These are phyloP conservation scores for Sporodiniella umbellata DNA, from an alignment of 371 early-diverging fungal species.

Conservation along the genomic window DNA sequence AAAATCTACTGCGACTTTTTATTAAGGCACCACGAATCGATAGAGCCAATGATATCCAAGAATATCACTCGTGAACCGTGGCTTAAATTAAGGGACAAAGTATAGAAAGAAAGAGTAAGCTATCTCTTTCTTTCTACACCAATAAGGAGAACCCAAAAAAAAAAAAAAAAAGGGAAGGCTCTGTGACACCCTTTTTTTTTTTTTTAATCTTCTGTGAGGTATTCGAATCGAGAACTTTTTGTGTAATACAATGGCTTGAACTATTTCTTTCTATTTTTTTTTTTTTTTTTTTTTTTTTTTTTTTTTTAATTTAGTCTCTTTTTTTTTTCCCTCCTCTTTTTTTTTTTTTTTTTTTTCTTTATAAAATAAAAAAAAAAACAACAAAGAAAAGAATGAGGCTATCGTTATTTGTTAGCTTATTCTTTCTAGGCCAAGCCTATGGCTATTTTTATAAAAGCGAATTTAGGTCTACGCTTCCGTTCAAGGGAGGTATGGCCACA, in stretches of 20 bases:
- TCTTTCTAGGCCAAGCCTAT: background rate
- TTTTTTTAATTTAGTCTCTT: background rate
- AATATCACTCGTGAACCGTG: too few relatives aligned
- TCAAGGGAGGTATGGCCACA: slow-evolving; percentile 25
- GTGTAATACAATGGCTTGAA: background rate
- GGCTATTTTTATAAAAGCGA: slow-evolving; percentile 26
- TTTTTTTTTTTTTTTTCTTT: background rate
- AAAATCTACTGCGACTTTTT: background rate
- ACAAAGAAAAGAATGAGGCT: background rate
- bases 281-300: background rate
- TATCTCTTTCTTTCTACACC: background rate
- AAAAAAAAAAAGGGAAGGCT: background rate
- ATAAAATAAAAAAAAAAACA: too few relatives aligned
- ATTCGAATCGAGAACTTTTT: background rate
- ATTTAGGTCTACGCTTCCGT: slow-evolving; percentile 21
- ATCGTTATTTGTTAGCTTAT: background rate
- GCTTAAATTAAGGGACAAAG: too few relatives aligned
- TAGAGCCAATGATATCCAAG: too few relatives aligned
- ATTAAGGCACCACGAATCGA: too few relatives aligned
- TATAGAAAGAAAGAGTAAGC: too few relatives aligned
- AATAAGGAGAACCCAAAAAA: background rate
- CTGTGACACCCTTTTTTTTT: background rate
- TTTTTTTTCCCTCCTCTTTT: background rate
- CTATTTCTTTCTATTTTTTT: background rate
- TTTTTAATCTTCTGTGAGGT: too few relatives aligned